Evolutionary conservation across 2,329 filamentous ascomycete species (phyloP).

Genomic region (Diatrype stigma): DNA sequence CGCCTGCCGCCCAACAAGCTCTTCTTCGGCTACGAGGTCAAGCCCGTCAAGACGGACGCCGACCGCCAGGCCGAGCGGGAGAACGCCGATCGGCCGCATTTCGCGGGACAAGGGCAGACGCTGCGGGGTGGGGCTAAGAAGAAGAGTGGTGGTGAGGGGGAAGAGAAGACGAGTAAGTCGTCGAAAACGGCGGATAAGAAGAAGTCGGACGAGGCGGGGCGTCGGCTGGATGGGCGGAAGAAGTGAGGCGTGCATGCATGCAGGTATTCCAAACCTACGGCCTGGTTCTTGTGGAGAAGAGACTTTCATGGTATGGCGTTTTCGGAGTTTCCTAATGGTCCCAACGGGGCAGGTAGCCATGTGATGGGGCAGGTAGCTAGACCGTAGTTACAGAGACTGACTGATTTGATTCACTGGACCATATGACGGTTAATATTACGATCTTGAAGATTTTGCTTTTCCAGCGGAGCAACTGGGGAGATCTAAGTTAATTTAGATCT

Average conservation of each 20-base stretch:
- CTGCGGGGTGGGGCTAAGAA: constrained; percentile 67
- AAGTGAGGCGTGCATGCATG: constrained; percentile 12
- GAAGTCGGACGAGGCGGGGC: constrained; percentile 42
- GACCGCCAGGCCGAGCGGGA: constrained; percentile 65
- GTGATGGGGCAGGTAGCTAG: no score
- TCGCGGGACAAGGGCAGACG: constrained; percentile 81
- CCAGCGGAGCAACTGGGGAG: no score
- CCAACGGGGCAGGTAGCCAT: no score
- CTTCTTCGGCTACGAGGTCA: constrained; percentile 95
- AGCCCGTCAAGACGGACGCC: constrained; percentile 75
- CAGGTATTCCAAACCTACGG: neutral
- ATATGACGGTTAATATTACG: no score
- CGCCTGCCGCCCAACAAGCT: constrained; percentile 83
- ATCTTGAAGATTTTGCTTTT: no score
- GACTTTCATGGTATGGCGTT: neutral
- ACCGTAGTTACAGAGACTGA: neutral
- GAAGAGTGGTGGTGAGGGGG: constrained; percentile 50
- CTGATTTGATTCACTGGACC: no score
- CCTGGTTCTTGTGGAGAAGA: neutral
- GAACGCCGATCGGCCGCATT: constrained; percentile 65
- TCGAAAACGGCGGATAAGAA: constrained; percentile 33
- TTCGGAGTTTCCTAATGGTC: no score
- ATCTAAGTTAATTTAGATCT: no score
- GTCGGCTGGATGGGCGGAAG: constrained; percentile 40
- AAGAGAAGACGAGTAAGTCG: constrained; percentile 43